Conservation (phyloP, 1,284 basidiomycete species). For the Tylopilus microsporus region DNA sequence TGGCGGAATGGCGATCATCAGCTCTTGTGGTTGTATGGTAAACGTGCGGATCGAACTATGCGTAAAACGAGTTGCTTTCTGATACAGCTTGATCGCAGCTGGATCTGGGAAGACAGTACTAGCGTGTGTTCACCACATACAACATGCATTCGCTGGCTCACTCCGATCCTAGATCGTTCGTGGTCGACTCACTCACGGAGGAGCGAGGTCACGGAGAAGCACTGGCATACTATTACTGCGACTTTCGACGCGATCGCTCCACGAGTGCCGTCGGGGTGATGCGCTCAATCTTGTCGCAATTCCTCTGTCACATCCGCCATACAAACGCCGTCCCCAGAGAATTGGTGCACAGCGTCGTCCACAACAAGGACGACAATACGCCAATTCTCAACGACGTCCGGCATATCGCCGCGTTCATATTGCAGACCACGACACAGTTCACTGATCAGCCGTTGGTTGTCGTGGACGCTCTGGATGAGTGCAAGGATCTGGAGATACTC, state of each 20-base stretch:
- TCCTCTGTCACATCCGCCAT: conserved; percentile 3
- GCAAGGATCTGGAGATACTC: no score
- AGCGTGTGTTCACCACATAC: not conserved
- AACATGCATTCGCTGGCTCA: not conserved
- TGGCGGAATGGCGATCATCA: not conserved
- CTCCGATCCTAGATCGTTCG: conserved; percentile 4
- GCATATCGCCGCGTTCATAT: no score
- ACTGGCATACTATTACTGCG: conserved; percentile 11
- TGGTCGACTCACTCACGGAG: not conserved
- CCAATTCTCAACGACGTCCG: no score
- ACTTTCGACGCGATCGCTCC: conserved; percentile 3
- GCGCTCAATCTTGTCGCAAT: conserved; percentile 10
- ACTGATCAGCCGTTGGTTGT: no score
- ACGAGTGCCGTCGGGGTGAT: conserved; percentile 9
- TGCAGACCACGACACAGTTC: no score
- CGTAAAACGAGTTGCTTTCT: not conserved
- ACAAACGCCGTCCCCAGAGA: no score
- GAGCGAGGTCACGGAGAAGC: not conserved
- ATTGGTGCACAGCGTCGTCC: no score
- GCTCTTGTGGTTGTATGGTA: conserved; percentile 1
- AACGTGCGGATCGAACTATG: not conserved
- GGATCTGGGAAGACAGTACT: conserved; percentile 10
- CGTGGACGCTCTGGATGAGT: no score
- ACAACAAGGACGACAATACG: no score
- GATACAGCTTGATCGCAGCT: not conserved